Evolutionary conservation across 1,139 yeast species (phyloP).

Genomic region (Geotrichum candidum): DNA sequence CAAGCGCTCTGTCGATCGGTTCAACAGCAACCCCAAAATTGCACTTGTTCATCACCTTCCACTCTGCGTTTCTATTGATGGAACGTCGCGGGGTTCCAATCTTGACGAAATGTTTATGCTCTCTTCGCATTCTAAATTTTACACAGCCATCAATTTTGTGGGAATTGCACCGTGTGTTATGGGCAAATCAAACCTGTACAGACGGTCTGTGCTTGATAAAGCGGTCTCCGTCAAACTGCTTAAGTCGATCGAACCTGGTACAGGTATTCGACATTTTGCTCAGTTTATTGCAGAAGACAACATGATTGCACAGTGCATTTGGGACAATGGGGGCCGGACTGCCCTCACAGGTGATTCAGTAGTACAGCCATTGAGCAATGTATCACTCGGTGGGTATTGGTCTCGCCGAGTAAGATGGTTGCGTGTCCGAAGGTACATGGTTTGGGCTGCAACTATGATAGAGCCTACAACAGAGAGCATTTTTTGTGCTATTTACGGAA

Average conservation of each 20-base stretch:
- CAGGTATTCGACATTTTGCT: constrained; percentile 67
- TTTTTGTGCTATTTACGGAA: constrained; percentile 58
- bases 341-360: constrained; percentile 76
- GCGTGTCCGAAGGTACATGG: constrained; percentile 84
- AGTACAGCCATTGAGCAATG: constrained; percentile 63
- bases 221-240: constrained; percentile 42
- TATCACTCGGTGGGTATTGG: constrained; percentile 48
- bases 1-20: constrained; percentile 55
- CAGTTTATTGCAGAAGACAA: constrained; percentile 87
- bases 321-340: constrained; percentile 51
- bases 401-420: constrained; percentile 75
- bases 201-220: constrained; percentile 59
- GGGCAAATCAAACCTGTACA: constrained; percentile 82
- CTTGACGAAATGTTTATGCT: constrained; percentile 82
- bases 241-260: constrained; percentile 19
- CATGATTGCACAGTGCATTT: constrained; percentile 81
- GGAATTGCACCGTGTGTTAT: constrained; percentile 88
- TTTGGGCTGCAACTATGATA: constrained; percentile 69
- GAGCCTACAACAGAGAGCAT: constrained; percentile 84
- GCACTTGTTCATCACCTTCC: constrained; percentile 79
- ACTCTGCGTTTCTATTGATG: constrained; percentile 46
- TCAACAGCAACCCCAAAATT: constrained; percentile 36
- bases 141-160: constrained; percentile 66
- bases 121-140: constrained; percentile 81
- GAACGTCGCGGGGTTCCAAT: constrained; percentile 50